These are phyloP conservation scores for Rosa persica DNA, from an alignment of 306 rosid species.

Conservation along the genomic window DNA sequence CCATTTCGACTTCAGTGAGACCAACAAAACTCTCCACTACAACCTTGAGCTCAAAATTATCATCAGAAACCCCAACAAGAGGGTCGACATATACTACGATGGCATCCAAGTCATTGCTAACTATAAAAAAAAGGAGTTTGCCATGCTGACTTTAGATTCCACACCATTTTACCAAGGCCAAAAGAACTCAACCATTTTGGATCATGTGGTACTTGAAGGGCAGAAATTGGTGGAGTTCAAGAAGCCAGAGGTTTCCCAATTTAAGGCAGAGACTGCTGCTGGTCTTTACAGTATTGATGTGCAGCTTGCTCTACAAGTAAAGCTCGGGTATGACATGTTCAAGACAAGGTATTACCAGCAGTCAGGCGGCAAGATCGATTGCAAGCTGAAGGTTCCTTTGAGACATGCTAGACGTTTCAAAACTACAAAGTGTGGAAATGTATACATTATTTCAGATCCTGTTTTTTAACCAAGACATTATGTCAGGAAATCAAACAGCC, in stretches of 20 bases:
- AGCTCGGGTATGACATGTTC: not conserved
- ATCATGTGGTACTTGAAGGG: constrained; percentile 20
- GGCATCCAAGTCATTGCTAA: constrained; percentile 38
- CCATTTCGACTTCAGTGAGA: not conserved
- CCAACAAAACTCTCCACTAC: constrained; percentile 20
- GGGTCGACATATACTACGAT: constrained; percentile 42
- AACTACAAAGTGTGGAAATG: not conserved
- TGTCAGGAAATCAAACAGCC: not conserved
- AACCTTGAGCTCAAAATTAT: constrained; percentile 17
- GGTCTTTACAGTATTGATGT: not conserved
- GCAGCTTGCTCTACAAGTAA: not conserved
- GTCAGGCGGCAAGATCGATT: not conserved
- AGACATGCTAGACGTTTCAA: not conserved
- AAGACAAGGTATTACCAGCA: constrained; percentile 2
- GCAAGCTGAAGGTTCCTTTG: constrained; percentile 22
- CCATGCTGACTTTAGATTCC: not conserved
- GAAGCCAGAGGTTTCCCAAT: not conserved
- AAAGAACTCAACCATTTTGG: constrained; percentile 35
- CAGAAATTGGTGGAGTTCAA: not conserved
- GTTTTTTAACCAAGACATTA: not conserved
- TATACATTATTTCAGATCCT: constrained; percentile 1
- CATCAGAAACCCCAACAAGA: constrained; percentile 50
- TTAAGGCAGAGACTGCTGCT: not conserved
- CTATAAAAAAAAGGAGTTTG: constrained; percentile 32
- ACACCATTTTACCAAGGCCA: constrained; percentile 48